Conservation (phyloP, 1,284 basidiomycete species). For the Cerrena zonata region DNA sequence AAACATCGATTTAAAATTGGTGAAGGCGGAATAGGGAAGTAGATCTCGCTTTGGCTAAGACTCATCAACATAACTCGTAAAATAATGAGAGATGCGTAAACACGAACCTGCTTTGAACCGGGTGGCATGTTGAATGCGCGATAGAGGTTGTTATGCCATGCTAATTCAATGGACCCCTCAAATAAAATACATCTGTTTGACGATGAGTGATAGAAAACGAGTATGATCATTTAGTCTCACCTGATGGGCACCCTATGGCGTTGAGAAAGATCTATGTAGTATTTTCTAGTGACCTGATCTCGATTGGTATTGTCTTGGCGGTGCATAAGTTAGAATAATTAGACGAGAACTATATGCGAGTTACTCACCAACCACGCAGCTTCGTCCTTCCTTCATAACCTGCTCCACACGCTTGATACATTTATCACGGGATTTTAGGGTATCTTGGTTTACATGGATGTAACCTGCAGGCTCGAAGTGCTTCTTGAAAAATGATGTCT, state of each 20-base stretch:
- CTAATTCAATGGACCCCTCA: conserved; percentile 65
- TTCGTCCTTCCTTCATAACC: conserved; percentile 49
- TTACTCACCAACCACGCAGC: conserved; percentile 70
- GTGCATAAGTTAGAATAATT: neutral
- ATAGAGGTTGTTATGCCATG: conserved; percentile 88
- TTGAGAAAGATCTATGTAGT: conserved; percentile 65
- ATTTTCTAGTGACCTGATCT: conserved; percentile 58
- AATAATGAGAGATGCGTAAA: neutral
- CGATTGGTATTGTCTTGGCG: conserved; percentile 81
- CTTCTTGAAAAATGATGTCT: conserved; percentile 72
- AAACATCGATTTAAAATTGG: conserved; percentile 52
- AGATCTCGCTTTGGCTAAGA: conserved; percentile 45
- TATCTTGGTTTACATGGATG: conserved; percentile 83
- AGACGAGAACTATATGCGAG: neutral
- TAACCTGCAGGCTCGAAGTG: conserved; percentile 72
- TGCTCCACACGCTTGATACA: conserved; percentile 66
- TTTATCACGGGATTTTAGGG: conserved; percentile 63
- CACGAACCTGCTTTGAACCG: neutral
- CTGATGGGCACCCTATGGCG: conserved; percentile 50
- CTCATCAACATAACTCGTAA: neutral
- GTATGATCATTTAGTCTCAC: conserved; percentile 28
- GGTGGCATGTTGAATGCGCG: conserved; percentile 59
- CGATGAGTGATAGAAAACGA: neutral
- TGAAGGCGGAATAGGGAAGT: conserved; percentile 63
- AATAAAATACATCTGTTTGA: conserved; percentile 66